Base-by-base conservation (phyloP, 768 basidiomycete genomes). In the Scleroderma citrinum region DNA sequence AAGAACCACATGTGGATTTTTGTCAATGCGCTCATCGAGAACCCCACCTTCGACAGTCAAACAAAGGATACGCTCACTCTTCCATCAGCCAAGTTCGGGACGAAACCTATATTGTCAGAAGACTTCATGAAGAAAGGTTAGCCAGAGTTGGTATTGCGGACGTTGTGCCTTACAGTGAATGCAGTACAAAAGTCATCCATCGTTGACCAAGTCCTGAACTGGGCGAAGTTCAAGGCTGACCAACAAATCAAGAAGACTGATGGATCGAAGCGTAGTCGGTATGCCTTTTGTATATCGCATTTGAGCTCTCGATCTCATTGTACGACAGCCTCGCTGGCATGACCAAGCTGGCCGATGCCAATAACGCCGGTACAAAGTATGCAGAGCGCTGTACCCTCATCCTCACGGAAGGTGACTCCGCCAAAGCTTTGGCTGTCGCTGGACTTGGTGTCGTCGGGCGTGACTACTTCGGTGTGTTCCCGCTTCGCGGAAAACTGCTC, bases 1-100 rank as follows among this genome's bases (percentile, higher is more conserved):
- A 95, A 92, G 75, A 93, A 87, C 60, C 94, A 99, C 63, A 92
- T 99, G 83, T 94, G 91, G 92, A 78, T 99, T 47, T 99, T 98
- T 60, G 84, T 99, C 62, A 98, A 97, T 60, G 83, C 91, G 13
- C 74, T 96, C 52, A 85, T 99, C 56, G 94, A 95, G 71, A 99
- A 99, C 62, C 95, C 96, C 8, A 91, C 92, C 1, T 99, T 99
- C 69, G 95, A 99, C 76, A 93, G 91, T 76, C 96, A 99, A 68
- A 97, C 96, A 32, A 99, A 99, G 72, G 96, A 99, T 66, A 87
- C 84, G 4, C 71, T 99, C 56, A 98, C 94, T 1, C 70, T 97
- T 39, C 83, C 85, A 3, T 71, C 85, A 17, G 83, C 82, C 26
- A 95, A 95, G 67, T 99, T 98, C 61, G 91, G 93, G 10, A 86